Base-by-base conservation (phyloP, 2,329 filamentous ascomycete species). In the Calonectria pseudoreteaudii region DNA sequence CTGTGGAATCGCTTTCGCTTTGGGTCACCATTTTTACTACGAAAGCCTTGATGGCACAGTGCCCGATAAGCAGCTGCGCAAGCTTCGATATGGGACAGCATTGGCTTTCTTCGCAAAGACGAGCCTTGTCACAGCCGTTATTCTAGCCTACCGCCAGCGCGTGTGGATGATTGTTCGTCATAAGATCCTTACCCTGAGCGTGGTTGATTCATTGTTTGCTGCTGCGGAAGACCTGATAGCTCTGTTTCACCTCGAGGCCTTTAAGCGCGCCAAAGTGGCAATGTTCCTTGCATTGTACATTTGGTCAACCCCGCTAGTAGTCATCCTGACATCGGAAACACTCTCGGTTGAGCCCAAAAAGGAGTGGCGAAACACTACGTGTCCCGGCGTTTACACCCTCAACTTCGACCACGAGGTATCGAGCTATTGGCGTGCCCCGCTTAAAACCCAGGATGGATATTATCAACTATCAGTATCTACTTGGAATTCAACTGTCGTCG, bases 401-500 rank as follows among this genome's bases (percentile, higher is more conserved):
- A 70, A 70, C 23, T 73, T 73, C 31, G 16, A 18, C 7, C 47
- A 67, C 52, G 62, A 70, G 36, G 52, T 7, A 64, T 66, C 23
- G 66, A 79, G 49, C 79, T 70, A 68, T 31, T 69, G 28, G 16
- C 75, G 76, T 7, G 26, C 41, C 1, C 66, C 72, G 14, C 41
- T 50, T 0, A 62, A 26, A 11, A 67, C 73, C 4, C 16, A 74
- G 2, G 52, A 67, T 16, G 64, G 64, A 0, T 71, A 62, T 14
- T 74, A 73, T 5, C 75, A 76, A 47, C 36, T 74, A 1, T 79
- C 76, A 1, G 70, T 75, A 11, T 78, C 77, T 0, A 0, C 62
- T 4, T 80, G 74, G 74, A 80, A 80, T 41, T 71, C 74, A 9
- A 80, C 79, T 14, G 56, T 66, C 1, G 1, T 18, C 0, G 44